Evolutionary conservation across 768 basidiomycete genomes (phyloP).

Genomic region (Trametes gibbosa): DNA sequence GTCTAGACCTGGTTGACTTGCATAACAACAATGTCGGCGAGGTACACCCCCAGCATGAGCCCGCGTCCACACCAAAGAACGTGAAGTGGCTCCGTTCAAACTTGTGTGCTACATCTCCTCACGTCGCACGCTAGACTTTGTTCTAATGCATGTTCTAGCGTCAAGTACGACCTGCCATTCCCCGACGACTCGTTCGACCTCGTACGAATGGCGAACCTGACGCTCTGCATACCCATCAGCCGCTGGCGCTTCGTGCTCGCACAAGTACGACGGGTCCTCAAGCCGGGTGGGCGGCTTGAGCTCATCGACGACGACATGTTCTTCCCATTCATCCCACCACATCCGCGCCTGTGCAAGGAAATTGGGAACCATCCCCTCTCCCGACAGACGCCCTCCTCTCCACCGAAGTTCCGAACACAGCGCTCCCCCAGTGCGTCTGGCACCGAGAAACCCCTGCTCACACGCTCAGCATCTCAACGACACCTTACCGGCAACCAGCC

Average conservation of each 20-base stretch:
- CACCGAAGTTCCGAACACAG: neutral
- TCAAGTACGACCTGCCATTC: conserved; percentile 60
- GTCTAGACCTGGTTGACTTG: conserved; percentile 58
- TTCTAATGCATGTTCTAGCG: conserved; percentile 33
- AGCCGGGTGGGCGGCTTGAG: conserved; percentile 62
- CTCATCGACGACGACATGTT: conserved; percentile 69
- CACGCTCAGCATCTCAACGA: neutral
- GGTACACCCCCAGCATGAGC: conserved; percentile 13
- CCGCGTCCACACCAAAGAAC: conserved; percentile 33
- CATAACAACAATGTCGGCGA: conserved; percentile 17
- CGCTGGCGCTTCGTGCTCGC: conserved; percentile 58
- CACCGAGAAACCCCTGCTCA: neutral
- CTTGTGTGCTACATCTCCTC: conserved; percentile 49
- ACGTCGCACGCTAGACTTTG: neutral
- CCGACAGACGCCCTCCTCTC: conserved; percentile 6
- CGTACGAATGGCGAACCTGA: conserved; percentile 70
- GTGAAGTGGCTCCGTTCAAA: conserved; percentile 59
- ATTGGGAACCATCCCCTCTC: neutral
- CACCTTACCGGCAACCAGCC: neutral
- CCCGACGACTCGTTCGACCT: conserved; percentile 62
- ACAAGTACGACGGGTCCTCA: conserved; percentile 63
- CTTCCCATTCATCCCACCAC: conserved; percentile 50
- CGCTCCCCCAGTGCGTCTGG: neutral
- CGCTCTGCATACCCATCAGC: conserved; percentile 56
- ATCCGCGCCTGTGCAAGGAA: neutral